A percentile compares a stretch with the other conserved stretches of the same genome.
Evolutionary conservation across 208 protist species (phyloP).

Genomic region (Angomonas ambiguus): DNA sequence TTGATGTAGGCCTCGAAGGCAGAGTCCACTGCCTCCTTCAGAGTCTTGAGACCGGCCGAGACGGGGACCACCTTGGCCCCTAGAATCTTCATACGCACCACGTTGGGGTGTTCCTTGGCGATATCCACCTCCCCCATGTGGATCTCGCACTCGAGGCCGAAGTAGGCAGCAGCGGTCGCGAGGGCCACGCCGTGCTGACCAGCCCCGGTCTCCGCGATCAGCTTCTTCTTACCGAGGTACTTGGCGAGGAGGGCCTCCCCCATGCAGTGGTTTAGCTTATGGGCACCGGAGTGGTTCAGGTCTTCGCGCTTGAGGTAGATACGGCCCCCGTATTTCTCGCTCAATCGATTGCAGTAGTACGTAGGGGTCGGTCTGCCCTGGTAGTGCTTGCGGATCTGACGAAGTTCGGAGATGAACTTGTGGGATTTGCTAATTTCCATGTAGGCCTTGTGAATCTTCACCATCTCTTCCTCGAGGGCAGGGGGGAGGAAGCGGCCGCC

Average conservation of each 20-base stretch:
- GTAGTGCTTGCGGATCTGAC: constrained; percentile 10
- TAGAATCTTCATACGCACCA: constrained; percentile 83
- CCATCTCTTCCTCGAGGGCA: constrained; percentile 8
- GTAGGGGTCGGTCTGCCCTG: constrained; percentile 8
- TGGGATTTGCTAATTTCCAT: constrained; percentile 8
- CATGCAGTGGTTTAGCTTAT: constrained; percentile 90
- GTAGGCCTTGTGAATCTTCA: constrained; percentile 12
- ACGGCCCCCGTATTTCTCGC: constrained; percentile 28
- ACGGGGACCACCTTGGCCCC: constrained; percentile 52
- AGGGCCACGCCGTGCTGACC: constrained; percentile 86
- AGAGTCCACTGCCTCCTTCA: constrained; percentile 83
- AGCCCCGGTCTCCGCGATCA: constrained; percentile 86
- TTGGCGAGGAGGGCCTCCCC: constrained; percentile 71
- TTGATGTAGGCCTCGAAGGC: constrained; percentile 79
- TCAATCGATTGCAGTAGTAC: constrained; percentile 12
- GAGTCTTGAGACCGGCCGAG: constrained; percentile 19
- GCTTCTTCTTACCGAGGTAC: constrained; percentile 60
- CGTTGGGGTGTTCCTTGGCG: constrained; percentile 65
- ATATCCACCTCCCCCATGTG: constrained; percentile 80
- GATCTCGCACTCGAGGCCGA: constrained; percentile 58
- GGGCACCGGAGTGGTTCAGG: constrained; percentile 73
- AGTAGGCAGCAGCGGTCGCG: constrained; percentile 65
- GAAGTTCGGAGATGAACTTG: constrained; percentile 9
- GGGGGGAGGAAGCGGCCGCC: constrained; percentile 10
- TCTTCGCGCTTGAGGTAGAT: constrained; percentile 90